Evolutionary conservation across 495 filamentous ascomycete genomes (phyloP).

Genomic region (Daldinia loculata): DNA sequence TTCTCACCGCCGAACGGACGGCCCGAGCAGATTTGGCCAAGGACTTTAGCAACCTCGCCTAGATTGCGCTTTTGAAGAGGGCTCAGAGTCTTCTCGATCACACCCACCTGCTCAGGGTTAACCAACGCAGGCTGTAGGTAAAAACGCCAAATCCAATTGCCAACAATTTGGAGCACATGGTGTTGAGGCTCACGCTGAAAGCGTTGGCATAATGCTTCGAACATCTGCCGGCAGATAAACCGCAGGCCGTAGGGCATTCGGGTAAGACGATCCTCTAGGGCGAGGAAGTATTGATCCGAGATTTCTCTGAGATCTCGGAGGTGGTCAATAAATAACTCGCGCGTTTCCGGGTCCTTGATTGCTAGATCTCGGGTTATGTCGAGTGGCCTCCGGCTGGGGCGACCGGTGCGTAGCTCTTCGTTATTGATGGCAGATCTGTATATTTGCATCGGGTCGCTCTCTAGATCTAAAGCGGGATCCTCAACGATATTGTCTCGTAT

Average conservation of each 20-base stretch:
- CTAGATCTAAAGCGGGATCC: constrained; percentile 87
- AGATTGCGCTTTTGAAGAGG: constrained; percentile 94
- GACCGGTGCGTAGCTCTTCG: constrained; percentile 92
- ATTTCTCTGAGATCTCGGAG: constrained; percentile 93
- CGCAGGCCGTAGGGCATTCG: constrained; percentile 94
- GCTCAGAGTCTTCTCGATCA: constrained; percentile 84
- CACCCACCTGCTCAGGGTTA: constrained; percentile 87
- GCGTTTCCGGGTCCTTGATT: constrained; percentile 91
- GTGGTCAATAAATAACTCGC: constrained; percentile 89
- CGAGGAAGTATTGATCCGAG: constrained; percentile 83
- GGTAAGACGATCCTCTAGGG: constrained; percentile 81
- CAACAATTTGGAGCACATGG: constrained; percentile 81
- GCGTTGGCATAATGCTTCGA: constrained; percentile 74
- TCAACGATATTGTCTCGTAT: constrained; percentile 91
- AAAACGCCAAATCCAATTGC: constrained; percentile 90
- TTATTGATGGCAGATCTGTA: constrained; percentile 95
- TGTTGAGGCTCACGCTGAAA: constrained; percentile 84
- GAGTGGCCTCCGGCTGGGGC: constrained; percentile 76
- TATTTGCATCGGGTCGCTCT: constrained; percentile 98
- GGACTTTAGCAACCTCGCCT: constrained; percentile 87
- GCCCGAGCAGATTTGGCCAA: constrained; percentile 85
- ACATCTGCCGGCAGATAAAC: constrained; percentile 87
- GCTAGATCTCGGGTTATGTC: constrained; percentile 90
- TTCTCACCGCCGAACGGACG: constrained; percentile 92
- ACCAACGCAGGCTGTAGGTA: constrained; percentile 90